A percentile compares a stretch with the other conserved stretches of the same genome.
These are phyloP conservation scores for Zygosaccharomyces kombuchaensis DNA, from an alignment of 805 yeast species.

Conservation along the genomic window DNA sequence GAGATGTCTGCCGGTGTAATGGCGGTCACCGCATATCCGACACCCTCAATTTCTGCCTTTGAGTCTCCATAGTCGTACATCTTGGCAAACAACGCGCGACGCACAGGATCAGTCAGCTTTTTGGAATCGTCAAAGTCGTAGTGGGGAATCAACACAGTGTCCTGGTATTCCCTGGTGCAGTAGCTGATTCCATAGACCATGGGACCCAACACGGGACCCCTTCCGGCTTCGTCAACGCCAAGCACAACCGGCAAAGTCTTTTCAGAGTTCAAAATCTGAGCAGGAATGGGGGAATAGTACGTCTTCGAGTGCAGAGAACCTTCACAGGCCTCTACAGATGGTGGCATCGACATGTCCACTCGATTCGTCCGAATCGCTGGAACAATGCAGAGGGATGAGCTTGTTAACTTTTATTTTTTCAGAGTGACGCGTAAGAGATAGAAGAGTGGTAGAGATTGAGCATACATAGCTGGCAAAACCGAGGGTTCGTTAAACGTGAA, in stretches of 20 bases:
- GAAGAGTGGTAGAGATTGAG: too few relatives aligned
- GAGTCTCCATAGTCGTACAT: constrained; percentile 43
- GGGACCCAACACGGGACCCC: constrained; percentile 97
- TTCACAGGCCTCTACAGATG: constrained; percentile 27
- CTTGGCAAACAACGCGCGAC: constrained; percentile 56
- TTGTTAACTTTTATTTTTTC: neutral
- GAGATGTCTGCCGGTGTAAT: constrained; percentile 86
- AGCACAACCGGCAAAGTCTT: constrained; percentile 45
- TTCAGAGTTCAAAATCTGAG: constrained; percentile 22
- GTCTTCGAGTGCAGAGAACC: constrained; percentile 40
- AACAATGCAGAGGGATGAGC: neutral
- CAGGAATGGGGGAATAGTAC: constrained; percentile 49
- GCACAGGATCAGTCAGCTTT: constrained; percentile 65
- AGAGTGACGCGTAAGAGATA: neutral
- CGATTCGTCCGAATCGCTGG: neutral
- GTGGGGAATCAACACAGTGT: constrained; percentile 43
- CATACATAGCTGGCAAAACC: too few relatives aligned
- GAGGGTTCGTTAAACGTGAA: too few relatives aligned
- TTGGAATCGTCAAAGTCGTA: constrained; percentile 94
- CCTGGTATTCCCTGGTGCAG: constrained; percentile 51
- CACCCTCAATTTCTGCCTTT: constrained; percentile 44
- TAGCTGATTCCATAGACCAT: constrained; percentile 95
- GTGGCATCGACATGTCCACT: constrained; percentile 22
- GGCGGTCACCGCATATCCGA: constrained; percentile 86
- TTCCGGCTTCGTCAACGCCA: constrained; percentile 98